Base-by-base conservation (phyloP, 2,329 filamentous ascomycete genomes). In the Colletotrichum falcatum region DNA sequence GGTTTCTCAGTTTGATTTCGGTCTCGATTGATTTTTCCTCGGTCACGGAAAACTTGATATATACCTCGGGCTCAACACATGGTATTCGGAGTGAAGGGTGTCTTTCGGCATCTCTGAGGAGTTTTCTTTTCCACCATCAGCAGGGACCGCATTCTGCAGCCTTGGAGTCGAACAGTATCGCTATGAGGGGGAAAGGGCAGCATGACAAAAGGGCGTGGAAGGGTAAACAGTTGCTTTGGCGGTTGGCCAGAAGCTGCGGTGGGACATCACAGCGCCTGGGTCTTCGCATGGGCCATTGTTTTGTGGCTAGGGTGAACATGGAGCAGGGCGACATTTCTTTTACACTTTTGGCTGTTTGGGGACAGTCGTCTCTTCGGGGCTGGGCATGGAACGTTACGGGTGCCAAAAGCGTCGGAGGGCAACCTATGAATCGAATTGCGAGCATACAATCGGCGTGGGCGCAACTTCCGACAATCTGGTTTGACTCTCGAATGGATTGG, bases 81-180 rank as follows among this genome's bases (percentile, higher is more conserved):
- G 72, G 66, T 64, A 67, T 48, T 65, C 54, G 72, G 70, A 70
- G 72, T 72, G 66, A 70, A 70, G 58, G 71, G 70, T 72, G 66
- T 70, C 62, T 48, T 64, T 65, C 30, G 70, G 65, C 72, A 73
- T 70, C 62, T 68, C 58, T 60, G 61, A 54, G 72, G 72, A 73
- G 72, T 73, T 73, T 71, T 55, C 35, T 66, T 70, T 65, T 56
- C 58, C 63, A 65, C 51, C 65, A 69, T 65, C 49, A 61, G 68
- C 66, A 51, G 60, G 70, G 54, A 60, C 64, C 59, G 70, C 70
- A 73, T 71, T 63, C 70, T 72, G 66, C 66, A 70, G 60, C 53
- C 51, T 68, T 46, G 66, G 70, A 71, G 72, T 73, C 61, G 48
- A 68, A 61, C 69, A 72, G 51, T 72, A 70, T 66, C 67, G 51